Evolutionary conservation across 2,329 filamentous ascomycete genomes (phyloP).

Genomic region (Aureobasidium subglaciale): DNA sequence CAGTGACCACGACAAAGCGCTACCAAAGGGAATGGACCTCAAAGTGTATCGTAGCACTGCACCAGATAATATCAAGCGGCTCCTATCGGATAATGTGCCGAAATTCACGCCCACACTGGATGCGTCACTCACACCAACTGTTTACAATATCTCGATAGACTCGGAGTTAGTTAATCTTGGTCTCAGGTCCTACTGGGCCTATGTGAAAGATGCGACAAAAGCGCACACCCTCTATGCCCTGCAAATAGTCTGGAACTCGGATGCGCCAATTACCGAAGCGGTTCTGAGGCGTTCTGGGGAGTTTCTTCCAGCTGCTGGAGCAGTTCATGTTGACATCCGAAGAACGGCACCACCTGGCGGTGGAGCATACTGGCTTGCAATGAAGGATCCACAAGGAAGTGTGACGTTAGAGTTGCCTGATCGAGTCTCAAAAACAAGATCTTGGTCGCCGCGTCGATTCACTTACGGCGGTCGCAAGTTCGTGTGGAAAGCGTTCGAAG

Average conservation of each 20-base stretch:
- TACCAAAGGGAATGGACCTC: background rate
- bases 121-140: background rate
- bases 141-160: background rate
- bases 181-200: background rate
- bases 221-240: background rate
- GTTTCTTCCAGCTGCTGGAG: background rate
- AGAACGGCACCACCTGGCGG: background rate
- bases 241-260: background rate
- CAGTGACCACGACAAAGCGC: background rate
- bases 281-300: background rate
- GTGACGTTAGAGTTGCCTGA: background rate
- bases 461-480: background rate
- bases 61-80: background rate
- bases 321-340: background rate
- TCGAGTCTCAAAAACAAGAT: background rate
- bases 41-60: background rate
- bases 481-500: background rate
- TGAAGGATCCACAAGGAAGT: background rate
- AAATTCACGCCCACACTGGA: background rate
- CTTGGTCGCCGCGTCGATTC: background rate
- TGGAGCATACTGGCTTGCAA: background rate
- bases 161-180: background rate
- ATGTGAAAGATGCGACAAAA: background rate
- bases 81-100: background rate
- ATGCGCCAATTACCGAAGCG: background rate